Conservation (phyloP, 139 green algal genomes). For the Coelastrella sp. region DNA sequence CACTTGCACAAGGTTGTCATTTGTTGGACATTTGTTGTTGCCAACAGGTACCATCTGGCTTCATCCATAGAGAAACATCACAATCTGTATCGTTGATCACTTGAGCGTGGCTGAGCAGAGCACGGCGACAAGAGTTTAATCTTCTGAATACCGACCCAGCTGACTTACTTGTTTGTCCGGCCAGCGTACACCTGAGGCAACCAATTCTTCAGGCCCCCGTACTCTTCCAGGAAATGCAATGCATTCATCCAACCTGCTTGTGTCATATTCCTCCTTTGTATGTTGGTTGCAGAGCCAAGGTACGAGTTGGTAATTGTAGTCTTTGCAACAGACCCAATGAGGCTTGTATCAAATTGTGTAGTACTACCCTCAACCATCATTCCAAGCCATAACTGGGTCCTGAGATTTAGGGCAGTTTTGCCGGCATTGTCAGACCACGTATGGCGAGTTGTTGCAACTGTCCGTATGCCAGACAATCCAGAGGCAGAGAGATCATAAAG, state of each 20-base stretch:
- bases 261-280: background rate
- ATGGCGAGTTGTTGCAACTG: conserved; percentile 1
- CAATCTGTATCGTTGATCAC: too few relatives aligned
- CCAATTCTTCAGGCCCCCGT: conserved; percentile 19
- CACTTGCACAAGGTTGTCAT: too few relatives aligned
- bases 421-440: background rate
- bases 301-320: background rate
- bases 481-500: background rate
- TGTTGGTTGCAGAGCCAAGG: background rate
- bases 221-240: conserved; percentile 23
- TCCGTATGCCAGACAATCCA: background rate
- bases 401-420: background rate
- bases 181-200: conserved; percentile 28
- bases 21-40: too few relatives aligned
- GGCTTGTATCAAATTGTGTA: background rate
- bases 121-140: too few relatives aligned
- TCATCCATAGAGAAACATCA: too few relatives aligned
- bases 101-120: too few relatives aligned
- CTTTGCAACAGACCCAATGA: background rate
- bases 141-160: too few relatives aligned
- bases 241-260: background rate
- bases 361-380: background rate
- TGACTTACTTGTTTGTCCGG: background rate
- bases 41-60: too few relatives aligned
- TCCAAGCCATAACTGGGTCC: conserved; percentile 3